Percentiles rank a stretch among this genome's conserved stretches.
Conservation (phyloP, 805 yeast species). For the Myxozyma monticola region DNA sequence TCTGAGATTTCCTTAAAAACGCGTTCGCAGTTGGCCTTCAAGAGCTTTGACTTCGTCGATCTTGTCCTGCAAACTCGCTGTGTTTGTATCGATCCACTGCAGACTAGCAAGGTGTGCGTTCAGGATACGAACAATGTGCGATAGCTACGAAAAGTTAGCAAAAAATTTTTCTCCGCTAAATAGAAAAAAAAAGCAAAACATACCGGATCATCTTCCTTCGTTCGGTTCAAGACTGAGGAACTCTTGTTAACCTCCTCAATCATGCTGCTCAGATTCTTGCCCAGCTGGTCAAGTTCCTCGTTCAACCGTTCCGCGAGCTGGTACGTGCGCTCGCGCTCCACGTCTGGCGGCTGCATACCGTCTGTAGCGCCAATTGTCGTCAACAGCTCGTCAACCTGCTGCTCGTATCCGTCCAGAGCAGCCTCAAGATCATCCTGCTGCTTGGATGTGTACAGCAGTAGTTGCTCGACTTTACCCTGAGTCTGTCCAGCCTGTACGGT, state of each 20-base stretch:
- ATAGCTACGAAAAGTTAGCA: conserved; percentile 25
- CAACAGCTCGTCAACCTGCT: conserved; percentile 54
- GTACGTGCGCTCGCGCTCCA: conserved; percentile 86
- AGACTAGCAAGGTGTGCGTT: conserved; percentile 88
- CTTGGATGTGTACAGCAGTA: conserved; percentile 77
- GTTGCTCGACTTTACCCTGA: conserved; percentile 83
- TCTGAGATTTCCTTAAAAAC: no score
- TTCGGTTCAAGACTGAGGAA: conserved; percentile 38
- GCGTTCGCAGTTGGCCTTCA: conserved; percentile 24
- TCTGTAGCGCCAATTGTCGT: conserved; percentile 34
- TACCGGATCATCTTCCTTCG: conserved; percentile 47
- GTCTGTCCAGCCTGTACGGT: conserved; percentile 80
- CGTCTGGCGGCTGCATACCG: conserved; percentile 55
- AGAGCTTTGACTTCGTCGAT: conserved; percentile 44
- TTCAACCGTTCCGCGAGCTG: conserved; percentile 81
- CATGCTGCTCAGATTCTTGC: conserved; percentile 70
- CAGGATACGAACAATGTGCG: conserved; percentile 68
- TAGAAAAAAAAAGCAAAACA: conserved; percentile 1
- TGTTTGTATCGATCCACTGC: conserved; percentile 79
- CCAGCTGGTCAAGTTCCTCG: conserved; percentile 74
- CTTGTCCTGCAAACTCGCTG: conserved; percentile 66
- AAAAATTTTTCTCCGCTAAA: no score
- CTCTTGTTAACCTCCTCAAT: conserved; percentile 75
- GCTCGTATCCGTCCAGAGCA: conserved; percentile 78
- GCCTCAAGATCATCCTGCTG: conserved; percentile 91